phyloP scores from a whole-genome alignment of 768 basidiomycete species.

The Kwoniella mangroviensis region DNA sequence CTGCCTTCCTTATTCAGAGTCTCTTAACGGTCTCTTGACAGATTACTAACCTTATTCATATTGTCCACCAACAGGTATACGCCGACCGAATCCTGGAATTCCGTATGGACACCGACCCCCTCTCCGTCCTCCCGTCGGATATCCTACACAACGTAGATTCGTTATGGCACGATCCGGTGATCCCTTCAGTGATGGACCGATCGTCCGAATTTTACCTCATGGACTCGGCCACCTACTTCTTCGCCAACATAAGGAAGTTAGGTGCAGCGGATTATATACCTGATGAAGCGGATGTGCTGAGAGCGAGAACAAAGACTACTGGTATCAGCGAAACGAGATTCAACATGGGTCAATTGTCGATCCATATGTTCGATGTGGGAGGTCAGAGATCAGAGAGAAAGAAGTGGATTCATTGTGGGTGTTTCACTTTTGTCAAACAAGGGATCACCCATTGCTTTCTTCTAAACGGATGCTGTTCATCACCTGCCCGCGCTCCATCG shows the following conservation, averaged over 20 bases:
- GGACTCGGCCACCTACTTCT: slow-evolving; percentile 94
- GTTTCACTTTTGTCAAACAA: neutral
- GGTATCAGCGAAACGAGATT: slow-evolving; percentile 87
- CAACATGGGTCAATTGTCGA: slow-evolving; percentile 61
- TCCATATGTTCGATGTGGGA: slow-evolving; percentile 76
- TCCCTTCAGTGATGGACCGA: slow-evolving; percentile 60
- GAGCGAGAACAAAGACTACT: slow-evolving; percentile 85
- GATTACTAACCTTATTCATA: neutral
- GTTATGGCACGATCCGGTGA: slow-evolving; percentile 62
- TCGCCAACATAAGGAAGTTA: slow-evolving; percentile 81
- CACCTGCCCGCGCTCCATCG: too few relatives aligned
- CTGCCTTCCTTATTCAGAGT: too few relatives aligned
- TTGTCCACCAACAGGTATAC: slow-evolving; percentile 45
- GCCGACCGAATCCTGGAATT: slow-evolving; percentile 61
- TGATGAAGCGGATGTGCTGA: slow-evolving; percentile 80
- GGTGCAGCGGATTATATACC: slow-evolving; percentile 80
- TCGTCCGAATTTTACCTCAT: slow-evolving; percentile 81
- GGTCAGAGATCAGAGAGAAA: slow-evolving; percentile 81
- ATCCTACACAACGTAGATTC: slow-evolving; percentile 60
- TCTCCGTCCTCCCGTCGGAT: slow-evolving; percentile 53
- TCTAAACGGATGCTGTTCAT: neutral
- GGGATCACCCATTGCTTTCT: neutral
- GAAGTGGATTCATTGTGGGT: slow-evolving; percentile 60
- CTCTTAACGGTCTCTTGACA: neutral
- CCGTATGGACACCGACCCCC: slow-evolving; percentile 58